A percentile compares a stretch with the other conserved stretches of the same genome.
Evolutionary conservation across 768 basidiomycete species (phyloP).

Genomic region (Epithele typhae): DNA sequence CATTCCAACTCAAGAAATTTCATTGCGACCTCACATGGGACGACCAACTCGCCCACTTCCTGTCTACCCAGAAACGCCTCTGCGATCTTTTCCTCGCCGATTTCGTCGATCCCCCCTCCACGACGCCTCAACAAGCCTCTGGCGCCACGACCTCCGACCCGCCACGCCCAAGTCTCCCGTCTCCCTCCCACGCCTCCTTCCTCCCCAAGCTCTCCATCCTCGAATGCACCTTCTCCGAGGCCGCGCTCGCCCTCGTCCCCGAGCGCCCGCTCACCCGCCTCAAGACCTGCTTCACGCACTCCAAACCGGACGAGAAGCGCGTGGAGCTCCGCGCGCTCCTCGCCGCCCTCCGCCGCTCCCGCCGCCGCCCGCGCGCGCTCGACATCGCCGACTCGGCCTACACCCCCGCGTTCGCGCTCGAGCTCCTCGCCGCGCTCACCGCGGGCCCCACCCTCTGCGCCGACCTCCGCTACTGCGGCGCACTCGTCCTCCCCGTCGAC

Average conservation of each 20-base stretch:
- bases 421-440: slow-evolving; percentile 42
- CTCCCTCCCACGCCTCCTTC: slow-evolving; percentile 12
- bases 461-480: slow-evolving; percentile 57
- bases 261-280: slow-evolving; percentile 55
- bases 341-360: slow-evolving; percentile 41
- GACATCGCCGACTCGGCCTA: slow-evolving; percentile 63
- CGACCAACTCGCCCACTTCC: slow-evolving; percentile 45
- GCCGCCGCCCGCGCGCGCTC: slow-evolving; percentile 42
- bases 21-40: slow-evolving; percentile 71
- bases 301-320: slow-evolving; percentile 44
- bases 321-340: slow-evolving; percentile 48
- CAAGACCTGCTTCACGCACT: slow-evolving; percentile 64
- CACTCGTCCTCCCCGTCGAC: slow-evolving; percentile 56
- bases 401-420: slow-evolving; percentile 48
- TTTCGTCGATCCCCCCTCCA: slow-evolving; percentile 17
- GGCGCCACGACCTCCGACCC: too few relatives aligned
- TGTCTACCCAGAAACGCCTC: slow-evolving; percentile 43
- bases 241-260: slow-evolving; percentile 52
- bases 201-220: slow-evolving; percentile 49
- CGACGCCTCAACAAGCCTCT: too few relatives aligned
- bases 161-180: too few relatives aligned
- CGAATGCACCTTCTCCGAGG: slow-evolving; percentile 68
- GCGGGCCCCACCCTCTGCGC: slow-evolving; percentile 24
- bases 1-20: slow-evolving; percentile 55
- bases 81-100: slow-evolving; percentile 43